A percentile compares a stretch with the other conserved stretches of the same genome.
Conservation (phyloP, 495 filamentous ascomycete genomes). For the Podospora conica region DNA sequence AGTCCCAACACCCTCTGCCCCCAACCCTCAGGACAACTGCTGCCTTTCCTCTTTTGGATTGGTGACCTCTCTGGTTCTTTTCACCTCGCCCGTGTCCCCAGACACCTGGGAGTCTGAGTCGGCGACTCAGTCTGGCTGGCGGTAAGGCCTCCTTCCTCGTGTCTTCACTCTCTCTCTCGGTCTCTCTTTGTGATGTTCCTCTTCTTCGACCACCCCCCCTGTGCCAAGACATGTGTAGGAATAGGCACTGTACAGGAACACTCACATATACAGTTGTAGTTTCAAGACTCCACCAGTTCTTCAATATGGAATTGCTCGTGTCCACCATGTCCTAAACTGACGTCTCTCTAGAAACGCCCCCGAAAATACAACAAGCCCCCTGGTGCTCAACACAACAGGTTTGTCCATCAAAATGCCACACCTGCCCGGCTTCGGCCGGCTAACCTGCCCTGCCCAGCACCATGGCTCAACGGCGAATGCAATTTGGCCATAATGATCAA, state of each 20-base stretch:
- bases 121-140: not conserved
- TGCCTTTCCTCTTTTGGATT: not conserved
- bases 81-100: not conserved
- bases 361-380: not conserved
- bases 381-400: not conserved
- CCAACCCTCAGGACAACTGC: not conserved
- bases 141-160: not conserved
- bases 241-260: not conserved
- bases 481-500: slow-evolving; percentile 10
- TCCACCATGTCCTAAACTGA: not conserved
- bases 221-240: not conserved
- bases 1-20: not conserved
- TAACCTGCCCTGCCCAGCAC: not conserved
- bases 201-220: not conserved
- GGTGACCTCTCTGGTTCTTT: not conserved
- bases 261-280: not conserved
- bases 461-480: slow-evolving; percentile 2
- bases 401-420: not conserved
- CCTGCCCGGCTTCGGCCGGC: not conserved
- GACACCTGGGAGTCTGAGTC: not conserved
- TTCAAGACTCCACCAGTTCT: not conserved
- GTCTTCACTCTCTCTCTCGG: not conserved
- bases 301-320: not conserved
- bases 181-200: not conserved
- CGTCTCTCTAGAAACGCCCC: not conserved